These are phyloP conservation scores for Rhodamnia argentea DNA, from an alignment of 345 rosid genomes.

Conservation along the genomic window DNA sequence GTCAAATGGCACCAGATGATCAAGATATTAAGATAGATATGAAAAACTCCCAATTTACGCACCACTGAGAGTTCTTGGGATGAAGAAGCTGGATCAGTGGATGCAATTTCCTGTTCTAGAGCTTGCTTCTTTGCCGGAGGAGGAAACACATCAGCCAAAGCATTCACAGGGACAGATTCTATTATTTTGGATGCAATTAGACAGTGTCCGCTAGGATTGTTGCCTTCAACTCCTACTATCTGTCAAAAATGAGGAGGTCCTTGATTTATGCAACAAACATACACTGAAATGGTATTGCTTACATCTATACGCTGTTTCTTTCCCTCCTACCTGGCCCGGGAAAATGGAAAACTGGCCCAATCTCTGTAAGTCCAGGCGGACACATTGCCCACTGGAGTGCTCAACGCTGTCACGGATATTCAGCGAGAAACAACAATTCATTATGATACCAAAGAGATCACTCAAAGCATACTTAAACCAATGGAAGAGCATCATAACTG, in stretches of 20 bases:
- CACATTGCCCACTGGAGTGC: conserved; percentile 77
- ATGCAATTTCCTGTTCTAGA: conserved; percentile 38
- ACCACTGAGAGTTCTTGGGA: conserved; percentile 54
- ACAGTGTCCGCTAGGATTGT: conserved; percentile 95
- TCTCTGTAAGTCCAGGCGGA: conserved; percentile 68
- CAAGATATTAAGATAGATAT: background rate
- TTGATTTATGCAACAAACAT: background rate
- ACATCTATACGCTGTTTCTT: background rate
- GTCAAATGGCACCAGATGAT: background rate
- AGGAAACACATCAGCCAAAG: conserved; percentile 17
- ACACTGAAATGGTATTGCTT: background rate
- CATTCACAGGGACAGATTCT: conserved; percentile 50
- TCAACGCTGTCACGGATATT: conserved; percentile 35
- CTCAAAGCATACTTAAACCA: background rate
- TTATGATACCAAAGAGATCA: background rate
- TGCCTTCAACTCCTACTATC: conserved; percentile 87
- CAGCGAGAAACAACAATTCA: background rate
- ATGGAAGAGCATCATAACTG: background rate
- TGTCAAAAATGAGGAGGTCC: conserved; percentile 16
- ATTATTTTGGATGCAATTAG: conserved; percentile 68
- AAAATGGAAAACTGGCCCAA: conserved; percentile 67
- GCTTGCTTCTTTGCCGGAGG: conserved; percentile 77
- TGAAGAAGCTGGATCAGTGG: conserved; percentile 15
- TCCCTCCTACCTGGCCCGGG: conserved; percentile 79
- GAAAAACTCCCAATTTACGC: conserved; percentile 15